These are phyloP conservation scores for Coelastrella sp. DNA, from an alignment of 139 green algal genomes.

Conservation along the genomic window DNA sequence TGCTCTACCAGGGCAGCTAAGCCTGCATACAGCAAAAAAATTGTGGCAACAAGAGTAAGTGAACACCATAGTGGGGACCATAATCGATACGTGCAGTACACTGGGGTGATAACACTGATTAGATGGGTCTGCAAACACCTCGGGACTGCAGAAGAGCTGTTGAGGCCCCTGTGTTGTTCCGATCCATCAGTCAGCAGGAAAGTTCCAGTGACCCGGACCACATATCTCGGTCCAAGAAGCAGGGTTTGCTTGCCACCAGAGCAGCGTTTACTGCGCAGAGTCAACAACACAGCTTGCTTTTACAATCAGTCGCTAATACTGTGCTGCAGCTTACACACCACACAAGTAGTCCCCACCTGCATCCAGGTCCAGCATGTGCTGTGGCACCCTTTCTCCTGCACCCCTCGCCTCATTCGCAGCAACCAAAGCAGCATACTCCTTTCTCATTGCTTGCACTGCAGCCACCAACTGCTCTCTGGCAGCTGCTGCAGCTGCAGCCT, in stretches of 20 bases:
- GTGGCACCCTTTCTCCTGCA: slow-evolving; percentile 21
- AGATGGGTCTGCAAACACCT: too few species aligned
- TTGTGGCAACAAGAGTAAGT: too few species aligned
- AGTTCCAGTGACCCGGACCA: too few species aligned
- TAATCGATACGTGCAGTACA: too few species aligned
- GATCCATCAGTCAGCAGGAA: too few species aligned
- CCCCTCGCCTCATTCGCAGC: slow-evolving; percentile 64
- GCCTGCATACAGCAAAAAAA: slow-evolving; percentile 4
- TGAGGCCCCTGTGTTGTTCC: too few species aligned
- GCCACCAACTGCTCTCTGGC: slow-evolving; percentile 58
- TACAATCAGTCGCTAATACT: too few species aligned
- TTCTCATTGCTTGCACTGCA: slow-evolving; percentile 60
- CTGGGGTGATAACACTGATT: too few species aligned
- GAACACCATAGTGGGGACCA: too few species aligned
- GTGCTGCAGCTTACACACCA: neutral
- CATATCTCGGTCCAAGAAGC: too few species aligned
- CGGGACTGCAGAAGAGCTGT: too few species aligned
- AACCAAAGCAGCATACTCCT: slow-evolving; percentile 52
- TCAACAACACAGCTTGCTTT: neutral
- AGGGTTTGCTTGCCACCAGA: neutral
- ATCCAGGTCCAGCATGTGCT: slow-evolving; percentile 23
- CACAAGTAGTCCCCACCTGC: neutral
- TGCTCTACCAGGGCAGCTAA: slow-evolving; percentile 1
- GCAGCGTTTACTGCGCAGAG: neutral
- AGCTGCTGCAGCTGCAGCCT: slow-evolving; percentile 29